phyloP scores from a whole-genome alignment of 345 rosid species.

The Boechera retrofracta region DNA sequence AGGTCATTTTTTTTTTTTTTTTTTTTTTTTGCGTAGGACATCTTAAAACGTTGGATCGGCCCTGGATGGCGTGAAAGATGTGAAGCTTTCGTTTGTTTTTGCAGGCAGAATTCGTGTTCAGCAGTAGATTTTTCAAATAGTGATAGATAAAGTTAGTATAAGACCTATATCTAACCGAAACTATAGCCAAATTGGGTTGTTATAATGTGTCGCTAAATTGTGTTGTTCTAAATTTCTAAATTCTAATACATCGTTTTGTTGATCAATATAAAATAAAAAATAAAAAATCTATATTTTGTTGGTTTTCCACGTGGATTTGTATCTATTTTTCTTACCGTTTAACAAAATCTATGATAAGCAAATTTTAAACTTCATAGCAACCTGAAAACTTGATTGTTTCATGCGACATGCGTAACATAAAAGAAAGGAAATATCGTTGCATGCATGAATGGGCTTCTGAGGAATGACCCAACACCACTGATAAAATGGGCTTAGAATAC shows the following conservation, averaged over 20 bases:
- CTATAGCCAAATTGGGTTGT: no score
- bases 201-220: not conserved
- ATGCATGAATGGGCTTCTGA: conserved; percentile 22
- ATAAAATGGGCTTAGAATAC: conserved; percentile 14
- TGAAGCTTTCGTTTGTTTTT: no score
- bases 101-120: no score
- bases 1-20: no score
- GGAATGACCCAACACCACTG: not conserved
- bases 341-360: not conserved
- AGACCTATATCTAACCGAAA: no score
- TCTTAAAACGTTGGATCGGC: no score
- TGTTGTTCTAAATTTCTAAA: not conserved
- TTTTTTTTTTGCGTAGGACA: no score
- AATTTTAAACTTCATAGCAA: not conserved
- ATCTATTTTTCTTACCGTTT: not conserved
- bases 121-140: no score
- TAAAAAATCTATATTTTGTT: no score
- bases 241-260: not conserved
- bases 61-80: no score
- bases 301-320: not conserved
- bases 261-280: not conserved
- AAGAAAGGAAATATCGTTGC: not conserved
- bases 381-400: not conserved
- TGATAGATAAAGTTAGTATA: no score
- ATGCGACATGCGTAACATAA: not conserved